Base-by-base conservation (phyloP, 2,329 filamentous ascomycete genomes). In the Alternaria infectoria region DNA sequence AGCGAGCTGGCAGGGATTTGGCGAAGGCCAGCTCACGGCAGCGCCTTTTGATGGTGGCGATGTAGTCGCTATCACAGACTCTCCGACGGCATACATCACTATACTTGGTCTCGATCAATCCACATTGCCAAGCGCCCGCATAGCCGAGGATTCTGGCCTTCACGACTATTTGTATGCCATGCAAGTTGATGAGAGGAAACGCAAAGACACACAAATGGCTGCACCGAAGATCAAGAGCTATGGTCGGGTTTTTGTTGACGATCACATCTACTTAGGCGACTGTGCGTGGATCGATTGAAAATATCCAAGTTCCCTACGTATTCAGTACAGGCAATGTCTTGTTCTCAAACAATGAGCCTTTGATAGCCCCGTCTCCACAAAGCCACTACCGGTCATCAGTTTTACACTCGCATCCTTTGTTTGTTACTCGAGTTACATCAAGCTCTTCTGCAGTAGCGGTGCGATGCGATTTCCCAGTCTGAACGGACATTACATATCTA, bases 31-130 rank as follows among this genome's bases (percentile, higher is more conserved):
- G 13, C 59, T 70, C 9, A 61, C 65, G 0, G 64, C 69, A 15
- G 70, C 69, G 19, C 62, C 71, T 9, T 69, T 71, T 32, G 50
- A 26, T 13, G 62, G 45, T 8, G 61, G 59, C 12, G 65, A 74
- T 46, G 28, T 74, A 4, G 62, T 74, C 15, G 68, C 66, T 4
- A 36, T 74, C 7, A 64, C 69, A 15, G 72, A 68, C 43, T 70
- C 61, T 11, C 71, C 71, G 3, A 45, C 59, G 5, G 71, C 67
- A 0, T 68, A 69, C 30, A 59, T 70, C 1, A 70, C 70, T 1
- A 32, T 74, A 36, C 30, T 74, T 4, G 70, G 69, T 3, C 51
- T 74, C 3, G 66, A 69, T 28, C 17, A 52, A n/a, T 54, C 32
- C 30, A 43, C 19, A 15, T 8, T 26, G 45, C n/a, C 21, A 47